A percentile compares a stretch with the other conserved stretches of the same genome.
These are phyloP conservation scores for Seiridium unicorne DNA, from an alignment of 2,329 filamentous ascomycete genomes.

Conservation along the genomic window DNA sequence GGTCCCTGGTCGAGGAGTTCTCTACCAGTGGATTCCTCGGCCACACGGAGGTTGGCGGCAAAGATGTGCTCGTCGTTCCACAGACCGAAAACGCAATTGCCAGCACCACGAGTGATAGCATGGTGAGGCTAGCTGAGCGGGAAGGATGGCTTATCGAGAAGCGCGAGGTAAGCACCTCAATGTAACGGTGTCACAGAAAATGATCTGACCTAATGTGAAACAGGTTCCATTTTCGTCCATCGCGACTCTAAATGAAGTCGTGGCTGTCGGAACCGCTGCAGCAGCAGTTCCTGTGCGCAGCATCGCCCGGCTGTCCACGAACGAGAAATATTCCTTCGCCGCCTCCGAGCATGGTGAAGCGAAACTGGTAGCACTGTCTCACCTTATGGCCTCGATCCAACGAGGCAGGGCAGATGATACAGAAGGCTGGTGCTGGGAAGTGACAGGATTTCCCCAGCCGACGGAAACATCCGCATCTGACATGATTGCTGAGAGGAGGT, in stretches of 20 bases:
- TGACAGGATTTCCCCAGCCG: not conserved
- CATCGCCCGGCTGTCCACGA: slow-evolving; percentile 3
- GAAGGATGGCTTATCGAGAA: slow-evolving; percentile 8
- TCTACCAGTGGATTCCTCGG: slow-evolving; percentile 11
- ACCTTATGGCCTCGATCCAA: slow-evolving; percentile 6
- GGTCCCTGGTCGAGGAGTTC: slow-evolving; percentile 6
- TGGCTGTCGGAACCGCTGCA: slow-evolving; percentile 6
- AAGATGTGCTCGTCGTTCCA: slow-evolving; percentile 5
- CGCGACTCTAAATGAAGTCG: not conserved
- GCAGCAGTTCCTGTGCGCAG: slow-evolving; percentile 8
- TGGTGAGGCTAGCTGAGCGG: slow-evolving; percentile 2
- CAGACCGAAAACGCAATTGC: slow-evolving; percentile 6
- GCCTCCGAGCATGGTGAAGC: not conserved
- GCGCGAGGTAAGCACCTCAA: not conserved
- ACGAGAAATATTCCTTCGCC: slow-evolving; percentile 6
- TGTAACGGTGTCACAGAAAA: no score
- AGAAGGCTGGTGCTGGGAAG: slow-evolving; percentile 8
- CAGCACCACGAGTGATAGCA: slow-evolving; percentile 9
- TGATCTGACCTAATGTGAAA: no score
- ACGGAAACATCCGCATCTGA: no score
- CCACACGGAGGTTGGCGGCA: not conserved
- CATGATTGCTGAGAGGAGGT: not conserved
- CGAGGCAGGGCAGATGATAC: slow-evolving; percentile 2
- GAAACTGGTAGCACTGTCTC: slow-evolving; percentile 3
- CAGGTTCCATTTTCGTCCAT: slow-evolving; percentile 7